Evolutionary conservation across 2,329 filamentous ascomycete genomes (phyloP).

Genomic region (Colletotrichum horii): DNA sequence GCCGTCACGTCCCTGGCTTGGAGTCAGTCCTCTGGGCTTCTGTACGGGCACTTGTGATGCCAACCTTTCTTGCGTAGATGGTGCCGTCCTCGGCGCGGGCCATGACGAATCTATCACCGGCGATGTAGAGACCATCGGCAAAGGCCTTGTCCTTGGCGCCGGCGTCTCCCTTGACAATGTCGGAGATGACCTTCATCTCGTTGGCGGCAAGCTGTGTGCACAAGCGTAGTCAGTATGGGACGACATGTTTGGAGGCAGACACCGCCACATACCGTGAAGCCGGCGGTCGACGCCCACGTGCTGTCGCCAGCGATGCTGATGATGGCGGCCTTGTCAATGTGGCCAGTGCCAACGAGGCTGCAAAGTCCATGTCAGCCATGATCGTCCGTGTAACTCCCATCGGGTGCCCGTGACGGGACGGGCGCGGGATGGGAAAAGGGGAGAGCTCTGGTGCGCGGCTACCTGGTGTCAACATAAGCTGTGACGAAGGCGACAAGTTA

Average conservation of each 20-base stretch:
- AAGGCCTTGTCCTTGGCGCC: constrained; percentile 69
- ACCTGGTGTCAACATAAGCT: constrained; percentile 61
- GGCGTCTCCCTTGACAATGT: constrained; percentile 51
- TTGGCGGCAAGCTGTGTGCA: constrained; percentile 56
- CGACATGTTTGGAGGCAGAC: not conserved
- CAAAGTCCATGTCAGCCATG: constrained; percentile 16
- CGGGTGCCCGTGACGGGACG: not conserved
- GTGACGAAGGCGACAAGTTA: constrained; percentile 30
- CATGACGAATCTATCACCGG: constrained; percentile 78
- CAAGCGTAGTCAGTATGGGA: constrained; percentile 24
- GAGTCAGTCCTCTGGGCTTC: not conserved
- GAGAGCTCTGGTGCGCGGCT: constrained; percentile 26
- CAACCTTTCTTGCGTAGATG: constrained; percentile 86
- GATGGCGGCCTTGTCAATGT: constrained; percentile 85
- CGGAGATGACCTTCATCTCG: constrained; percentile 64
- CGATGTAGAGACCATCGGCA: constrained; percentile 76
- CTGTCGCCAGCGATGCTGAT: constrained; percentile 82
- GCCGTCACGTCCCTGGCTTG: constrained; percentile 72
- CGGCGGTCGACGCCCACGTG: constrained; percentile 74
- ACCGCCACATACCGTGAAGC: constrained; percentile 70
- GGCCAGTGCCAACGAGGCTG: constrained; percentile 80
- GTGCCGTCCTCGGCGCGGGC: constrained; percentile 77
- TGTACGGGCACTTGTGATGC: constrained; percentile 26
- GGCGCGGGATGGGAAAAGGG: not conserved
- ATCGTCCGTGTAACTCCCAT: not conserved